These are phyloP conservation scores for Taiozyma sp. DNA, from an alignment of 1,139 yeast species.

Conservation along the genomic window DNA sequence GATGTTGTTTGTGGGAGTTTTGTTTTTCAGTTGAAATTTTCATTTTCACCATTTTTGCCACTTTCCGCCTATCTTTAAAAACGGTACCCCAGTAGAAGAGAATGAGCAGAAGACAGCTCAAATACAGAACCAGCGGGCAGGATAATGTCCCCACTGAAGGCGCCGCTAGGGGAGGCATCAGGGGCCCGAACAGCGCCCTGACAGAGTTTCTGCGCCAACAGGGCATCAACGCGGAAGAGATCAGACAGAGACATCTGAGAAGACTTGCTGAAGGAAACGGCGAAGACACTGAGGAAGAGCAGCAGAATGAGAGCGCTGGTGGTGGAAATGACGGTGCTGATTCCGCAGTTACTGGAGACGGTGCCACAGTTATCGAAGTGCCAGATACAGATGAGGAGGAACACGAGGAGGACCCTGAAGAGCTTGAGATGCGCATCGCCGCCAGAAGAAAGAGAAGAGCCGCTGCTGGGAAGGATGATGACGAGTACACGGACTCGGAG, in stretches of 20 bases:
- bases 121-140: slow-evolving; percentile 14
- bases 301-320: slow-evolving; percentile 17
- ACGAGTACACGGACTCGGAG: slow-evolving; percentile 30
- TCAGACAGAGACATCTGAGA: slow-evolving; percentile 52
- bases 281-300: slow-evolving; percentile 7
- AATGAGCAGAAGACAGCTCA: slow-evolving; percentile 24
- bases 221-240: slow-evolving; percentile 81
- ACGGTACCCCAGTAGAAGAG: not conserved
- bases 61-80: not conserved
- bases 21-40: not conserved
- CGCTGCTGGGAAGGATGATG: slow-evolving; percentile 29
- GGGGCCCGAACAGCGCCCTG: slow-evolving; percentile 76
- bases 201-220: slow-evolving; percentile 74
- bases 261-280: slow-evolving; percentile 27
- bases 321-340: slow-evolving; percentile 14
- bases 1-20: not conserved
- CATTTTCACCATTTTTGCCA: slow-evolving; percentile 2
- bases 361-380: slow-evolving; percentile 1
- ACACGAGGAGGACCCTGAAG: slow-evolving; percentile 21
- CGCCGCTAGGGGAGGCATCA: slow-evolving; percentile 39
- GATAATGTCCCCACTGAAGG: slow-evolving; percentile 22
- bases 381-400: slow-evolving; percentile 9
- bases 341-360: slow-evolving; percentile 17
- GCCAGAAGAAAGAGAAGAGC: slow-evolving; percentile 31
- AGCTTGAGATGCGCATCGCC: slow-evolving; percentile 36